phyloP scores from a whole-genome alignment of 1,139 yeast species.

The Schizosaccharomyces versatilis region DNA sequence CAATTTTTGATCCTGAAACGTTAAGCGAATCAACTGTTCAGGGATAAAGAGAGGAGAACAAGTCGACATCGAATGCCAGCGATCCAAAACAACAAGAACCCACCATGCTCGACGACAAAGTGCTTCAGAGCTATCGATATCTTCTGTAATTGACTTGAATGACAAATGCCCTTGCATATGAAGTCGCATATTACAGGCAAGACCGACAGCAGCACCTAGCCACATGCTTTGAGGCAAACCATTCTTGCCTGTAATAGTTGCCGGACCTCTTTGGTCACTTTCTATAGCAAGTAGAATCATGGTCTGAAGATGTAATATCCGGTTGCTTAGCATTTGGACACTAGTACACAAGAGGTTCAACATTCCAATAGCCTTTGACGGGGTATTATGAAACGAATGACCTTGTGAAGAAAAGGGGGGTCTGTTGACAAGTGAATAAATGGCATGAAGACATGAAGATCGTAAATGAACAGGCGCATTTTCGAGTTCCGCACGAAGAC shows the following conservation, averaged over 20 bases:
- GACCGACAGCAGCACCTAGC: constrained; percentile 22
- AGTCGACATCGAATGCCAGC: constrained; percentile 14
- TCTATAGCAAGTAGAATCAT: constrained; percentile 20
- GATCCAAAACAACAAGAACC: constrained; percentile 18
- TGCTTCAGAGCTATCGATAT: constrained; percentile 14
- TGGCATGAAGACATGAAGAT: constrained; percentile 9
- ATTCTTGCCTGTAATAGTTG: constrained; percentile 4
- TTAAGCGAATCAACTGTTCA: constrained; percentile 8
- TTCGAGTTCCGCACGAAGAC: constrained; percentile 17
- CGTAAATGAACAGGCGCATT: constrained; percentile 14
- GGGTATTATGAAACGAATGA: constrained; percentile 10
- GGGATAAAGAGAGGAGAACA: constrained; percentile 12
- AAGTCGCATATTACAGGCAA: constrained; percentile 14
- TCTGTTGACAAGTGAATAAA: constrained; percentile 11
- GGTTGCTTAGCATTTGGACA: neutral
- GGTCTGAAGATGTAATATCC: constrained; percentile 17
- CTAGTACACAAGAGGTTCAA: constrained; percentile 4
- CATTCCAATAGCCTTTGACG: neutral
- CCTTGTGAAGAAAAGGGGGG: constrained; percentile 9
- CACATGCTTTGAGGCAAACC: constrained; percentile 15
- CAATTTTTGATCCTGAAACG: constrained; percentile 8
- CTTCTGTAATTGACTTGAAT: constrained; percentile 9
- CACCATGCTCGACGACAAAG: constrained; percentile 16
- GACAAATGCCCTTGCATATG: constrained; percentile 3
- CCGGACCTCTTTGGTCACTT: constrained; percentile 17